Conservation (phyloP, 306 rosid species). For the Urtica urens region DNA sequence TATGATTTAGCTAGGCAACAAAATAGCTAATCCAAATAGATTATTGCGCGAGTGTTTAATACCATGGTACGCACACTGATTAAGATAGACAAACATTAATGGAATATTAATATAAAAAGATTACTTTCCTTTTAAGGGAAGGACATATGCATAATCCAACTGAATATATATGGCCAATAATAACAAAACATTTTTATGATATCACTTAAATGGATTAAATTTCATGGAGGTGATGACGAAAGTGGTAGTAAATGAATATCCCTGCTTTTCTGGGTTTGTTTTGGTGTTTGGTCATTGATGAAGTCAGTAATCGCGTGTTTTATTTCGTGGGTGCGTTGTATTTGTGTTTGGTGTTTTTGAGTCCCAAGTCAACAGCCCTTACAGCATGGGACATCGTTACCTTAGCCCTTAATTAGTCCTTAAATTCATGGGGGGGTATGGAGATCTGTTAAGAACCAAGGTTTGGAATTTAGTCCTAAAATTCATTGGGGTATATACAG, state of each 20-base stretch:
- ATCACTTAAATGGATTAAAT: neutral
- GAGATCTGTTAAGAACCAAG: slow-evolving; percentile 3
- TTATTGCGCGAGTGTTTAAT: neutral
- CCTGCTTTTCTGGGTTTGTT: slow-evolving; percentile 31
- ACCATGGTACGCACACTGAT: slow-evolving; percentile 9
- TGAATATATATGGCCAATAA: slow-evolving; percentile 1
- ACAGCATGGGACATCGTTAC: slow-evolving; percentile 10
- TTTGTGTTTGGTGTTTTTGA: slow-evolving; percentile 1
- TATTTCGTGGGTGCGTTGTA: slow-evolving; percentile 10
- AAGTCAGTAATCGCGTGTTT: slow-evolving; percentile 16
- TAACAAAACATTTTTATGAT: neutral
- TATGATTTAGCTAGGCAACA: neutral
- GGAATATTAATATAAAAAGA: slow-evolving; percentile 7
- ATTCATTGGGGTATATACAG: no score
- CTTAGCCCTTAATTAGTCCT: slow-evolving; percentile 9
- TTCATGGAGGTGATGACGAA: slow-evolving; percentile 19
- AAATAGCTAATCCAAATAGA: neutral
- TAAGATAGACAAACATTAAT: neutral
- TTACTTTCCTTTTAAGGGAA: slow-evolving; percentile 55
- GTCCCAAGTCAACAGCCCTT: slow-evolving; percentile 8
- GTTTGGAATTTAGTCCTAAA: no score
- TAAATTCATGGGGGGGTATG: neutral
- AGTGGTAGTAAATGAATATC: slow-evolving; percentile 12
- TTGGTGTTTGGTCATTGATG: slow-evolving; percentile 18
- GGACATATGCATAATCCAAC: slow-evolving; percentile 11